Evolutionary conservation across 345 rosid species (phyloP), one percentile per base, ranked within the genome.

Genomic region (Balakata baccata): DNA sequence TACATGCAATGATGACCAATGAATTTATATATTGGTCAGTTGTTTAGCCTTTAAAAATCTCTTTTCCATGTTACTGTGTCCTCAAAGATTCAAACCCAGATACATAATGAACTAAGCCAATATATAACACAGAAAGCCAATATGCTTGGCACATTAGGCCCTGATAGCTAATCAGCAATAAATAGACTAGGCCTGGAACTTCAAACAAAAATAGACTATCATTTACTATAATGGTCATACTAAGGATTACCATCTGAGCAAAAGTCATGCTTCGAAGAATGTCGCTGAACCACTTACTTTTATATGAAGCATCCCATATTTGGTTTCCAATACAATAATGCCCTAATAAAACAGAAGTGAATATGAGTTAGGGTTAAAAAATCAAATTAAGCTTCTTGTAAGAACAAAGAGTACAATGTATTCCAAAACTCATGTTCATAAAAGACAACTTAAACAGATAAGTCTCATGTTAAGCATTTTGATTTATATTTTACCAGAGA

Each of bases 261-360:
- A 49, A 51, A 68, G 23, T 66, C 23, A 51, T n/a, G 25, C 29
- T 23, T 12, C 13, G 9, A 56, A 23, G 18, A 67, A 47, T n/a
- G 6, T 17, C n/a, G 53, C 23, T 64, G 65, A 54, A 10, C 49
- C 52, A 76, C 89, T 86, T 78, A 91, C 99, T 87, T 92, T 88
- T 50, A 92, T 79, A 75, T 84, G 97, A 78, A 95, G 78, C 64
- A 85, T 81, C 10, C 99, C 98, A 12, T 91, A 84, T 68, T 87
- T 82, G 5, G 99, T 95, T 82, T 87, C 89, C 81, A 92, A 74
- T 73, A 86, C 92, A 80, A 89, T 73, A 77, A 95, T 81, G 43
- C 98, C 98, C 99, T 92, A 70, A 73, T 69, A 62, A 58, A 11
- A 29, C 37, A 50, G 66, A 45, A 11, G 11, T 37, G 1, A 37